phyloP scores from a whole-genome alignment of 23 red algal species.

The Cyanidiococcus yangmingshanensis region DNA sequence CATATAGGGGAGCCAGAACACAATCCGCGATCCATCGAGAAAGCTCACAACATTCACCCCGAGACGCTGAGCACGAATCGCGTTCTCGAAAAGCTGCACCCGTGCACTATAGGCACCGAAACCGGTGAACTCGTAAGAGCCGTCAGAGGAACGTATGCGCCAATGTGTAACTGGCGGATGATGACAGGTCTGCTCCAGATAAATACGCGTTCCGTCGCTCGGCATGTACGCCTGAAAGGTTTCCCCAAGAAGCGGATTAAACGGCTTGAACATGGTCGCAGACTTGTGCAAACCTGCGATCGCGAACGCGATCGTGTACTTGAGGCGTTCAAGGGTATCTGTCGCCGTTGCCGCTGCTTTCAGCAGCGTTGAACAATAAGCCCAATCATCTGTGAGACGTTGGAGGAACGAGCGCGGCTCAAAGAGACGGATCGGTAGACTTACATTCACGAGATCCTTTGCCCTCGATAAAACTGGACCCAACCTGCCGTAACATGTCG shows the following conservation, averaged over 20 bases:
- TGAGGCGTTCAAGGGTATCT: constrained; percentile 37
- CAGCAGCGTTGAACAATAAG: constrained; percentile 38
- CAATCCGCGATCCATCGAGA: constrained; percentile 38
- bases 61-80: constrained; percentile 28
- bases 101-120: constrained; percentile 30
- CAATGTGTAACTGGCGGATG: constrained; percentile 59
- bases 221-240: constrained; percentile 39
- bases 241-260: constrained; percentile 75
- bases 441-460: constrained; percentile 36
- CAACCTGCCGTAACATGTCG: constrained; percentile 15
- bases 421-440: constrained; percentile 45
- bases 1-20: constrained; percentile 38
- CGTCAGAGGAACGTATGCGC: constrained; percentile 9
- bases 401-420: constrained; percentile 47
- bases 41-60: constrained; percentile 43
- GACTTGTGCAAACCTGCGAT: constrained; percentile 62
- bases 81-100: constrained; percentile 33
- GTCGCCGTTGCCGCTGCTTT: constrained; percentile 30
- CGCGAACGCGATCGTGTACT: constrained; percentile 44
- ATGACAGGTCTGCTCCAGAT: constrained; percentile 43
- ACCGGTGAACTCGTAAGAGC: constrained; percentile 31
- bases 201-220: constrained; percentile 25
- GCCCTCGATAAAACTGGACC: constrained; percentile 11
- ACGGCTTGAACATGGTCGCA: constrained; percentile 56
- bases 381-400: constrained; percentile 55